A percentile compares a stretch with the other conserved stretches of the same genome.
Evolutionary conservation across 75 land plant genomes (phyloP).

Genomic region (Selaginella moellendorffii): DNA sequence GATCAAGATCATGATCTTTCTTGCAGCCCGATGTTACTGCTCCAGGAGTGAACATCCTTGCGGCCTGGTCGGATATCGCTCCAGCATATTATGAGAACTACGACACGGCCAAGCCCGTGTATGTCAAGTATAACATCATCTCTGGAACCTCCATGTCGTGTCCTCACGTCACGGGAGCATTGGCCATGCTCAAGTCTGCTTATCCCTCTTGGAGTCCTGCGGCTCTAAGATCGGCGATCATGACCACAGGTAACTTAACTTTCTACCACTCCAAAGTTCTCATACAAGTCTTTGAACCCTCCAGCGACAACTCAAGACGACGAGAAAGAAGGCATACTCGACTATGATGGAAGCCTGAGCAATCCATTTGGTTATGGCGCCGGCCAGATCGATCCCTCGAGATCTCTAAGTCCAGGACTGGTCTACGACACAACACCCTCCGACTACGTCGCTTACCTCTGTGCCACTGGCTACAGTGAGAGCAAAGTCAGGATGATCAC

Average conservation of each 20-base stretch:
- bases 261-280: background rate
- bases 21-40: constrained; percentile 76
- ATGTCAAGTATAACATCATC: constrained; percentile 45
- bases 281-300: background rate
- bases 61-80: constrained; percentile 49
- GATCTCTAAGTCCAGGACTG: constrained; percentile 19
- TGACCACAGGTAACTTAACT: constrained; percentile 4
- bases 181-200: background rate
- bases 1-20: background rate
- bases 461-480: constrained; percentile 51
- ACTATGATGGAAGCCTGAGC: constrained; percentile 33
- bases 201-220: constrained; percentile 4
- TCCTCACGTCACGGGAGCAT: constrained; percentile 13
- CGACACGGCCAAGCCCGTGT: constrained; percentile 9
- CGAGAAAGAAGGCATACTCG: constrained; percentile 14
- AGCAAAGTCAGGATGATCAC: background rate
- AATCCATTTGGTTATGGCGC: constrained; percentile 29
- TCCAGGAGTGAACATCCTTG: constrained; percentile 77
- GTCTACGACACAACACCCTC: constrained; percentile 16
- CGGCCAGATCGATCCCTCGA: constrained; percentile 18
- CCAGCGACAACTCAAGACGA: constrained; percentile 31
- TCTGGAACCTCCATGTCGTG: constrained; percentile 95
- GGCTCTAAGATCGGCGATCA: constrained; percentile 4
- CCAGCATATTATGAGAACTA: constrained; percentile 21
- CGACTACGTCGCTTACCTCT: constrained; percentile 48